Evolutionary conservation across 1,139 yeast species (phyloP), one percentile per base, ranked within the genome.

Genomic region (Protomyces gravidus): DNA sequence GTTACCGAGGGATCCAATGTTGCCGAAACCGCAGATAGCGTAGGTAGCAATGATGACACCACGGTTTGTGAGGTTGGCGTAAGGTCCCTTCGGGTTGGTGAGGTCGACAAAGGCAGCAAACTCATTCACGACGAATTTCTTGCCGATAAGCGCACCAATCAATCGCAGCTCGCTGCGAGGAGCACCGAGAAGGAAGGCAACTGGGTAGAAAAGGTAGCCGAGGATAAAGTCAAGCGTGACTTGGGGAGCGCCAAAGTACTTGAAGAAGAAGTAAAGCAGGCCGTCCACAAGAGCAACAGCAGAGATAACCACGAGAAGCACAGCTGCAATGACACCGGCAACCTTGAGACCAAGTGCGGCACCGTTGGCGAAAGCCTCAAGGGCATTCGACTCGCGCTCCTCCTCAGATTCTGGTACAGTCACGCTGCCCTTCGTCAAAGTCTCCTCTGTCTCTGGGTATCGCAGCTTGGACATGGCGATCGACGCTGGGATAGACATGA

Each of bases 401-500:
- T 73, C 73, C 40, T 77, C 76, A 49, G 75, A 74, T 50, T 78
- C 78, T 4, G 82, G 80, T 61, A 80, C 72, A 23, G 77, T 75
- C 40, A 79, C 76, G 59, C 72, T 73, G 51, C 84, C 83, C 60
- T 76, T 71, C 25, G 86, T 78, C 46, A 82, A 67, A 1, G 86
- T 77, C 62, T 74, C 77, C 66, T 83, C 86, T 19, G 80, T 77
- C 68, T 83, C 87, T 15, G 87, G 87, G 65, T 73, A 75, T 70
- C 86, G 77, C 65, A 83, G 74, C 68, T 82, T 82, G 17, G 86
- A 81, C 26, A 82, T 80, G 7, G 86, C 85, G 63, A 83, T 73
- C 7, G 85, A 80, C 30, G 85, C 84, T 5, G 87, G 87, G 68
- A 83, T 82, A 1, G 86, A 82, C 87, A 83, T 83, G 63, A 83